Percentiles rank a stretch among this genome's conserved stretches.
These are phyloP conservation scores for Spathaspora arborariae DNA, from an alignment of 805 yeast genomes.

Conservation along the genomic window DNA sequence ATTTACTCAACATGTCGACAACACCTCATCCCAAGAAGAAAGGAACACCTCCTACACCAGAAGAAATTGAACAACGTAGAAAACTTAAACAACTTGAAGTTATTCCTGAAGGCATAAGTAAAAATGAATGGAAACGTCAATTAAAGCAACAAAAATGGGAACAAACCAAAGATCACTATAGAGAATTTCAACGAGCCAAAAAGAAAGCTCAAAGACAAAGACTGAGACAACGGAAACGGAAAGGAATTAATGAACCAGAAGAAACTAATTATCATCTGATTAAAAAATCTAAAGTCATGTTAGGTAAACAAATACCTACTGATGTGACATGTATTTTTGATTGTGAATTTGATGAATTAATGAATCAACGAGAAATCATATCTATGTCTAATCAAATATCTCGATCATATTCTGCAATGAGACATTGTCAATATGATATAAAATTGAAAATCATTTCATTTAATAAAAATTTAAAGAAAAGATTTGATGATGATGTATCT, in stretches of 20 bases:
- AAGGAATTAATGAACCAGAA: constrained; percentile 26
- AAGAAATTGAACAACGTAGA: constrained; percentile 11
- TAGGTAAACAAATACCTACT: constrained; percentile 42
- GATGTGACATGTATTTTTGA: constrained; percentile 67
- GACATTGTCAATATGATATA: constrained; percentile 54
- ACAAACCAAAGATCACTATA: constrained; percentile 58
- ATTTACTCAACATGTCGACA: neutral
- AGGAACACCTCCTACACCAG: constrained; percentile 10
- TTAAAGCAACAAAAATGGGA: constrained; percentile 59
- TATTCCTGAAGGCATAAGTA: constrained; percentile 84
- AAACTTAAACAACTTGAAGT: constrained; percentile 7
- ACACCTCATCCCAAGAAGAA: neutral
- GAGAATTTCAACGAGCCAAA: constrained; percentile 54
- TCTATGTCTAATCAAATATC: constrained; percentile 80
- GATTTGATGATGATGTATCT: constrained; percentile 63
- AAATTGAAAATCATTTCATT: constrained; percentile 62
- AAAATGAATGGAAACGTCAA: constrained; percentile 75
- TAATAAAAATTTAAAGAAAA: constrained; percentile 55
- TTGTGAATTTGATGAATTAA: constrained; percentile 86
- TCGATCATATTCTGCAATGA: constrained; percentile 75
- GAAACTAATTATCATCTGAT: constrained; percentile 17
- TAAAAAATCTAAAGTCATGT: constrained; percentile 27
- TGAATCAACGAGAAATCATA: constrained; percentile 68
- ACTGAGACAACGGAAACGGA: constrained; percentile 19
- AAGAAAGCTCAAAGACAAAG: constrained; percentile 32